phyloP scores from a whole-genome alignment of 176 grass and related monocot species.

The Areca catechu region DNA sequence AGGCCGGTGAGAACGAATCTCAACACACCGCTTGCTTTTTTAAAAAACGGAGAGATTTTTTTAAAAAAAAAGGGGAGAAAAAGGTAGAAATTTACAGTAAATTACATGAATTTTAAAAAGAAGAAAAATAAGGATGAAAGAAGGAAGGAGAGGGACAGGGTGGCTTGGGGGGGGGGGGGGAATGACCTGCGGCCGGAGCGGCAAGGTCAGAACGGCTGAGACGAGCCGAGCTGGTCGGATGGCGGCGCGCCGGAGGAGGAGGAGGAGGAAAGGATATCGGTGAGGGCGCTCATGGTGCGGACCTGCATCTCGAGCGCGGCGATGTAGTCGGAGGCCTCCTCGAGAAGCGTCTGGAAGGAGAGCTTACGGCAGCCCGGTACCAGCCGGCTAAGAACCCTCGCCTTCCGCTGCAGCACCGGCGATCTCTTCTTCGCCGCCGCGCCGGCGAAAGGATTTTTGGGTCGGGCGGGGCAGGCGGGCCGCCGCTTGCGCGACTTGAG shows the following conservation, averaged over 20 bases:
- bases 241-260: conserved; percentile 14
- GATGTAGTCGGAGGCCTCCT: conserved; percentile 80
- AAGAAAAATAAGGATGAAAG: background rate
- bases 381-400: conserved; percentile 51
- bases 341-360: conserved; percentile 50
- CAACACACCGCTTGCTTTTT: background rate
- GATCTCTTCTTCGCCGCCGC: conserved; percentile 5
- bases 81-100: conserved; percentile 16
- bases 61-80: conserved; percentile 9
- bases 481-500: conserved; percentile 26
- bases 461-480: conserved; percentile 10
- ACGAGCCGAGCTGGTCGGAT: conserved; percentile 9
- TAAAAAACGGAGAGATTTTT: conserved; percentile 9
- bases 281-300: conserved; percentile 62
- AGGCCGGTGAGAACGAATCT: no score
- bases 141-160: conserved; percentile 17
- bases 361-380: conserved; percentile 80
- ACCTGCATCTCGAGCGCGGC: conserved; percentile 94
- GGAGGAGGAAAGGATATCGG: conserved; percentile 51
- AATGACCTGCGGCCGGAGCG: conserved; percentile 18
- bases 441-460: background rate
- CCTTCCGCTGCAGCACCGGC: conserved; percentile 44
- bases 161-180: background rate
- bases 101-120: conserved; percentile 22
- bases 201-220: conserved; percentile 10